Evolutionary conservation across 2,329 filamentous ascomycete genomes (phyloP).

Genomic region (Aureobasidium subglaciale): DNA sequence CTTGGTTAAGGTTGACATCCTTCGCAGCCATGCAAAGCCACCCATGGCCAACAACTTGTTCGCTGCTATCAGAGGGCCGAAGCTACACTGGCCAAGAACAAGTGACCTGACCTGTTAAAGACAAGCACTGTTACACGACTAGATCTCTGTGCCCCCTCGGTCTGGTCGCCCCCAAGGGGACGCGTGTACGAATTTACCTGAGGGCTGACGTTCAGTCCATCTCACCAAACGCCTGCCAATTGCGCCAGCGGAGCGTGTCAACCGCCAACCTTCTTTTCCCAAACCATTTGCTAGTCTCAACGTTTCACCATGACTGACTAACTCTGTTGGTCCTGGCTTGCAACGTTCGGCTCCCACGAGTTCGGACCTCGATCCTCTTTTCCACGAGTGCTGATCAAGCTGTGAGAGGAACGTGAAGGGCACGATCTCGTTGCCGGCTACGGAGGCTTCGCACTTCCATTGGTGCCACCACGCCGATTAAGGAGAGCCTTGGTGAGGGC

Average conservation of each 20-base stretch:
- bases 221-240: slow-evolving; percentile 6
- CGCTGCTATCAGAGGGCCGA: not conserved
- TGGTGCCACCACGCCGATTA: not conserved
- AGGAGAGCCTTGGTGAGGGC: not conserved
- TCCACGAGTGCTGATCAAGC: slow-evolving; percentile 1
- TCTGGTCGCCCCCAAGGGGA: not conserved
- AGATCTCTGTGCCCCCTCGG: not conserved
- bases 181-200: slow-evolving; percentile 5
- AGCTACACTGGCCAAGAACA: not conserved
- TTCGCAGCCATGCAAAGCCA: slow-evolving; percentile 5
- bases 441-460: not conserved
- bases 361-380: slow-evolving; percentile 3
- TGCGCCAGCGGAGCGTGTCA: slow-evolving; percentile 14
- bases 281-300: slow-evolving; percentile 10
- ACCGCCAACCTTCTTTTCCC: slow-evolving; percentile 15
- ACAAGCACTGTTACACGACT: slow-evolving; percentile 3
- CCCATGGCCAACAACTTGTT: not conserved
- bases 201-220: slow-evolving; percentile 1
- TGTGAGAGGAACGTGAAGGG: slow-evolving; percentile 4
- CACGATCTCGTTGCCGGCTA: not conserved
- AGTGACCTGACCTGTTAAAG: not conserved
- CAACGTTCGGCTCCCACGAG: slow-evolving; percentile 13
- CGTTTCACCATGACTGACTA: slow-evolving; percentile 11
- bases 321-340: slow-evolving; percentile 6
- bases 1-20: slow-evolving; percentile 2